Base-by-base conservation (phyloP, 257 asterid genomes). In the Pogostemon cablin region DNA sequence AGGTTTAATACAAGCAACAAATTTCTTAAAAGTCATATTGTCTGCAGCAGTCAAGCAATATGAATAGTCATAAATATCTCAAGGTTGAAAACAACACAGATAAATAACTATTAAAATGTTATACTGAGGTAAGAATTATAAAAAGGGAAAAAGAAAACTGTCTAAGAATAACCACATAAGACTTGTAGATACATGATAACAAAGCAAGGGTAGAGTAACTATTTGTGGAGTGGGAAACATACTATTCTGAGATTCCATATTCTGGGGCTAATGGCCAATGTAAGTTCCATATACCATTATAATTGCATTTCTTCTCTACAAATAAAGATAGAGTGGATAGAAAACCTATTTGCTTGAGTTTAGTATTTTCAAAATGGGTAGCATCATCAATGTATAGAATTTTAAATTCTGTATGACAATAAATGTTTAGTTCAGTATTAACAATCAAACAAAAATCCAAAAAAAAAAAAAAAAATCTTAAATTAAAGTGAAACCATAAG, bases 401-500 rank as follows among this genome's bases (percentile, higher is more conserved):
- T 62, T 9, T 34, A 20, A n/a, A 67, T 15, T 53, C 43, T 32
- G 15, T 8, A 58, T 3, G 64, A 44, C 64, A 35, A 25, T 37
- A 41, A 53, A 49, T 71, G 62, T n/a, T 42, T 53, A 17, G 20
- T 39, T 67, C 49, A 54, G 69, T 37, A 42, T 59, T 49, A 50
- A 41, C 57, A 46, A 52, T 20, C 25, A 20, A 20, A 20, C 25
- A 20, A 20, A 20, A 20, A 20, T 20, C 25, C 69, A 54, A 35
- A 70, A 40, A 38, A 8, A 15, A 9, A 44, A 42, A 9, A 15
- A 41, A 59, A 11, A 20, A 20, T 20, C 25, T 54, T 49, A 15
- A 38, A 47, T 41, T 54, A 49, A 62, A 62, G 63, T 55, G 44
- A 62, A 66, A 70, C 71, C 61, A 7, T 37, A 15, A 20, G 15